Base-by-base conservation (phyloP, 306 rosid genomes). In the Arachis stenosperma region DNA sequence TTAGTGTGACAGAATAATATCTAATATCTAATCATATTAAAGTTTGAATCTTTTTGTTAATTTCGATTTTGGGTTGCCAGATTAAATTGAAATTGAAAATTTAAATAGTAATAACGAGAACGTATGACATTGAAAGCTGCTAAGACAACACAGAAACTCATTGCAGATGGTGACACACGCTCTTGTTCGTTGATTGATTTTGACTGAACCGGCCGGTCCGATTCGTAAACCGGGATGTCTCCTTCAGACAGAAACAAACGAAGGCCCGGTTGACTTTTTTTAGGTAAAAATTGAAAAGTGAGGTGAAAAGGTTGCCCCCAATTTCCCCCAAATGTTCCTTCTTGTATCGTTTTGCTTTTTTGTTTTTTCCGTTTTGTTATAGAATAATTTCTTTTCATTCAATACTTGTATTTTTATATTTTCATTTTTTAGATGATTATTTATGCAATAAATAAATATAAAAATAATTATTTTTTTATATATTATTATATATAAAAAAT, bases 121-220 rank as follows among this genome's bases (percentile, higher is more conserved):
- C 58, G 56, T 42, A 27, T 44, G 73, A 61, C 33, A 46, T 60
- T 82, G 80, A 78, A 74, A 74, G 81, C 58, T 69, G 78, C 62
- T 59, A 74, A 78, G 83, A 82, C 86, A 75, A 78, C 81, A 83
- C 83, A 79, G 83, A 79, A 83, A 79, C 69, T 54, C 83, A 79
- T 83, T 83, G 78, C 59, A 78, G 80, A 82, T 58, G 62, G 70
- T 74, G 82, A 76, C 74, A 64, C 78, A 33, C 54, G 79, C 55
- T 3, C 8, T 36, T 55, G 77, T 30, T 61, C 0, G 9, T 69
- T 74, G 81, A 74, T 74, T 64, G 78, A 75, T 74, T 13, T 64
- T 40, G 76, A 68, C 30, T 71, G 79, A 79, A 52, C 78, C 67
- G 65, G 47, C 54, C 81, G 71, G 77, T 78, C 44, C 70, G 47